phyloP scores from a whole-genome alignment of 2,329 filamentous ascomycete species.

The Sporothrix euskadiensis region DNA sequence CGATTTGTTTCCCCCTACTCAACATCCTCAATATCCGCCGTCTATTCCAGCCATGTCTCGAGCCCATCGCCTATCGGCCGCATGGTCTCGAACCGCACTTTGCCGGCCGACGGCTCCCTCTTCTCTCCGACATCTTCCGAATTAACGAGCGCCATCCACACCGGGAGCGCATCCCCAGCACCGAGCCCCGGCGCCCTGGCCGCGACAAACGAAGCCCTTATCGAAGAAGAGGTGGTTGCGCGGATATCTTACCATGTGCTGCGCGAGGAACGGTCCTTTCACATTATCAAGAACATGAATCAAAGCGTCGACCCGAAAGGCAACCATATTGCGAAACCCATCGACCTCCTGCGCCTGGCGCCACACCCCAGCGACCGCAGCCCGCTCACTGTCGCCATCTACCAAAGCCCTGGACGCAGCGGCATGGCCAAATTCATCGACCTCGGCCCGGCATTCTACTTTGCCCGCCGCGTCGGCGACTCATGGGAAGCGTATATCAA shows the following conservation, averaged over 20 bases:
- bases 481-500: conserved; percentile 49
- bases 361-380: conserved; percentile 67
- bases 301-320: conserved; percentile 70
- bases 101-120: conserved; percentile 43
- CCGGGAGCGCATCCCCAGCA: conserved; percentile 40
- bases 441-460: conserved; percentile 74
- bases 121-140: conserved; percentile 44
- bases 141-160: conserved; percentile 42
- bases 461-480: conserved; percentile 54
- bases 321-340: conserved; percentile 74
- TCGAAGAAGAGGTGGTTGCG: conserved; percentile 71
- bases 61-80: conserved; percentile 49
- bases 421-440: conserved; percentile 69
- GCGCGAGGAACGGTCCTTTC: conserved; percentile 82
- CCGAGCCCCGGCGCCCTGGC: conserved; percentile 36
- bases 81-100: conserved; percentile 47
- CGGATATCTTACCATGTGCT: conserved; percentile 79
- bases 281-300: conserved; percentile 73
- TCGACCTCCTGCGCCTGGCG: conserved; percentile 75
- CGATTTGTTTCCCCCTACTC: conserved; percentile 56
- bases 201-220: conserved; percentile 53
- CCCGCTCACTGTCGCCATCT: conserved; percentile 76
- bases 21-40: conserved; percentile 41
- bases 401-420: conserved; percentile 75
- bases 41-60: conserved; percentile 43